These are phyloP conservation scores for Paraphoma chrysanthemicola DNA, from an alignment of 2,329 filamentous ascomycete species.

Conservation along the genomic window DNA sequence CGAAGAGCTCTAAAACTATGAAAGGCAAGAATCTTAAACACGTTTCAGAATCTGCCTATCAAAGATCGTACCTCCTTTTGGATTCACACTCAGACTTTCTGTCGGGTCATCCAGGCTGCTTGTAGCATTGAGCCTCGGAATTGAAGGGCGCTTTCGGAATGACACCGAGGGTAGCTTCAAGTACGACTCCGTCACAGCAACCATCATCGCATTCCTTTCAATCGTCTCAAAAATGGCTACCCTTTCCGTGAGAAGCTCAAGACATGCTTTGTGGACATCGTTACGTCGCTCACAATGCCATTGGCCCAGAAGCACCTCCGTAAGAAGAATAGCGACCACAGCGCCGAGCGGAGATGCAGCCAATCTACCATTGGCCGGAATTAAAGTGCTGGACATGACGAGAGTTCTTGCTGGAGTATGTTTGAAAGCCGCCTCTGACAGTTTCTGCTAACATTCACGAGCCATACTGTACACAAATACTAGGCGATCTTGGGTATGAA, in stretches of 20 bases:
- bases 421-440: slow-evolving; percentile 16
- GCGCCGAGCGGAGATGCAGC: slow-evolving; percentile 48
- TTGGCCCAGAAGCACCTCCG: slow-evolving; percentile 11
- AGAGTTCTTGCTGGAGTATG: slow-evolving; percentile 90
- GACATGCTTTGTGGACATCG: slow-evolving; percentile 11
- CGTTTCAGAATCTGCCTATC: no score
- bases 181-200: background rate
- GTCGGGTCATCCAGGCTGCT: no score
- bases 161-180: slow-evolving; percentile 11
- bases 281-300: slow-evolving; percentile 6
- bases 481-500: slow-evolving; percentile 88
- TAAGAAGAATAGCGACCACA: slow-evolving; percentile 53
- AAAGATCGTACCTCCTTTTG: no score
- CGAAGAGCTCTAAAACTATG: no score
- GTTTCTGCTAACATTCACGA: slow-evolving; percentile 46
- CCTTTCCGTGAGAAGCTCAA: slow-evolving; percentile 21
- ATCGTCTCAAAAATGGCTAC: slow-evolving; percentile 16
- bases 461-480: slow-evolving; percentile 97
- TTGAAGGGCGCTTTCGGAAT: slow-evolving; percentile 16
- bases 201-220: background rate
- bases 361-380: slow-evolving; percentile 77
- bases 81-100: no score
- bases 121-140: slow-evolving; percentile 23
- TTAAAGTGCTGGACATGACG: slow-evolving; percentile 94
- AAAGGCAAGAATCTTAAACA: no score